Conservation (phyloP, 1,284 basidiomycete species). For the Phlebopus sp. region DNA sequence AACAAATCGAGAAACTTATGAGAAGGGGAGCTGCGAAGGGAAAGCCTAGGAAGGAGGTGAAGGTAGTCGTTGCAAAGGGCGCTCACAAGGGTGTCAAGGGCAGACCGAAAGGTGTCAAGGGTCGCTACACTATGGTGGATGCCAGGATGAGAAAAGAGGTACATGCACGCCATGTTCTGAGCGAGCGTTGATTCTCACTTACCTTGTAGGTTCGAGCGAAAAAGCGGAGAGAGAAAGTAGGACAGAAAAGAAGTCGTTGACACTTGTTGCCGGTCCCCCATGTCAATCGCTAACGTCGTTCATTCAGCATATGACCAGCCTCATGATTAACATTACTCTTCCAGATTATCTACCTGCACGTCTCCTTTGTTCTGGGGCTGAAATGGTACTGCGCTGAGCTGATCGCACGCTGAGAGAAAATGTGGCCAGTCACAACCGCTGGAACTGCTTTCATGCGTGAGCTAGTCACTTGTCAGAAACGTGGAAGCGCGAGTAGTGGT, state of each 20-base stretch:
- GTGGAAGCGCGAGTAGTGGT: neutral
- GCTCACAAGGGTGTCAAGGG: slow-evolving; percentile 89
- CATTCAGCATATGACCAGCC: neutral
- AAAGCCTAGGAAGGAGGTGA: slow-evolving; percentile 77
- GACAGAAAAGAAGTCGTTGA: slow-evolving; percentile 52
- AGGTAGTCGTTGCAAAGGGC: slow-evolving; percentile 92
- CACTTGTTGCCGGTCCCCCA: slow-evolving; percentile 4
- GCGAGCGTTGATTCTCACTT: slow-evolving; percentile 7
- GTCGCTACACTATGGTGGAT: slow-evolving; percentile 91
- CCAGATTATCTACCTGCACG: slow-evolving; percentile 6
- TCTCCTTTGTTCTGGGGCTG: slow-evolving; percentile 15
- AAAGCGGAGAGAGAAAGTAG: slow-evolving; percentile 67
- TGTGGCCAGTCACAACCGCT: slow-evolving; percentile 46
- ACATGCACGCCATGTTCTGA: slow-evolving; percentile 14
- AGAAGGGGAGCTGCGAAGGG: slow-evolving; percentile 68
- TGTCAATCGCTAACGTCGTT: neutral
- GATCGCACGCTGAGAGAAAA: slow-evolving; percentile 56
- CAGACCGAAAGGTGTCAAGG: slow-evolving; percentile 94
- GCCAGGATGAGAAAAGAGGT: slow-evolving; percentile 84
- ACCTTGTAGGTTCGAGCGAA: slow-evolving; percentile 58
- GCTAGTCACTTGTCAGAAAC: slow-evolving; percentile 33
- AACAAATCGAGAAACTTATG: slow-evolving; percentile 91
- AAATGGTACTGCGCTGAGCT: slow-evolving; percentile 34
- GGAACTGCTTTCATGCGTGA: slow-evolving; percentile 40
- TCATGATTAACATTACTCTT: slow-evolving; percentile 11